phyloP scores from a whole-genome alignment of 2,329 filamentous ascomycete species.

The Phoma sp. region DNA sequence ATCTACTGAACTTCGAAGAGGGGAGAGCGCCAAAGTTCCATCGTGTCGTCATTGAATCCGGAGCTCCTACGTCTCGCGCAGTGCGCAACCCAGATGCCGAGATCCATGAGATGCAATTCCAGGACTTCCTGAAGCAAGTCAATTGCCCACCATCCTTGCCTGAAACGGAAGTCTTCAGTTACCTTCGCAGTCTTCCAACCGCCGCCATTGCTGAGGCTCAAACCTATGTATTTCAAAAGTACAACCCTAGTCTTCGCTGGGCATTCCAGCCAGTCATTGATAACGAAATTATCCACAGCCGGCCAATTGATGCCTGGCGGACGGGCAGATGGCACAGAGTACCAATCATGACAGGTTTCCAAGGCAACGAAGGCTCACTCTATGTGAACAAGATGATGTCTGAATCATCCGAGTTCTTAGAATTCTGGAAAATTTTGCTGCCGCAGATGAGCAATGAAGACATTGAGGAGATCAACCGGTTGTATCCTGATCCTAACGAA shows the following conservation, averaged over 20 bases:
- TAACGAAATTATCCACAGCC: conserved; percentile 62
- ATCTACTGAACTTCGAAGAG: conserved; percentile 60
- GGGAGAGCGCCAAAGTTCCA: conserved; percentile 50
- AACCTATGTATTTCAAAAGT: conserved; percentile 53
- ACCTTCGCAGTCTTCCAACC: conserved; percentile 49
- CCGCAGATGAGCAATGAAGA: conserved; percentile 47
- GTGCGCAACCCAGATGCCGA: conserved; percentile 50
- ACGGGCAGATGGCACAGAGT: conserved; percentile 61
- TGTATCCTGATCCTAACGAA: too few relatives aligned
- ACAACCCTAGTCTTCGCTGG: conserved; percentile 57
- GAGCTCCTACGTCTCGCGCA: conserved; percentile 55
- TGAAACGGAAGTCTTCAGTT: too few relatives aligned
- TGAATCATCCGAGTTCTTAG: conserved; percentile 59
- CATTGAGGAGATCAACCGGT: too few relatives aligned
- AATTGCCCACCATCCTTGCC: conserved; percentile 38
- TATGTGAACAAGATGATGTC: conserved; percentile 64
- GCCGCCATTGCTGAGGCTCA: conserved; percentile 49
- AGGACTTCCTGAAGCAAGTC: conserved; percentile 49
- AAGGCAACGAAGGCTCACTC: conserved; percentile 70
- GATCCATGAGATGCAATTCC: conserved; percentile 55
- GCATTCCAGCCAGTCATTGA: conserved; percentile 75
- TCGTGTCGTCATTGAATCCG: conserved; percentile 56
- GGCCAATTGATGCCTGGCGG: conserved; percentile 67
- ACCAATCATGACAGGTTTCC: conserved; percentile 73
- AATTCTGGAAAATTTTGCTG: conserved; percentile 68